These are phyloP conservation scores for Delonix regia DNA, from an alignment of 306 rosid species.

Conservation along the genomic window DNA sequence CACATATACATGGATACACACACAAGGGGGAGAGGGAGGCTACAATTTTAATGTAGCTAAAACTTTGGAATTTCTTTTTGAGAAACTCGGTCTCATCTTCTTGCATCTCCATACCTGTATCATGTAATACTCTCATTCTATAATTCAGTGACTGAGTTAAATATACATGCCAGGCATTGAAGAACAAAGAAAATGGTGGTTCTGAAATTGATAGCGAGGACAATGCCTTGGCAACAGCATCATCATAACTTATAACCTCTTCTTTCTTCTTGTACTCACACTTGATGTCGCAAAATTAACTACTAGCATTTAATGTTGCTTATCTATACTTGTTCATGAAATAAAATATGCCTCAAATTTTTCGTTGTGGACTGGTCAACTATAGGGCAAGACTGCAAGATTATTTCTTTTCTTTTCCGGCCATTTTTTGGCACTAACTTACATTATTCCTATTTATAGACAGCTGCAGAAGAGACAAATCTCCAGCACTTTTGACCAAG, in stretches of 20 bases:
- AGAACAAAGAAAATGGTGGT: conserved; percentile 36
- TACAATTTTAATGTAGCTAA: not conserved
- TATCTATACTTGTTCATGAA: conserved; percentile 3
- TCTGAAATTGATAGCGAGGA: conserved; percentile 36
- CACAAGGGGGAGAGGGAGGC: not conserved
- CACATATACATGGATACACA: not conserved
- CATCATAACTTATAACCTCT: conserved; percentile 37
- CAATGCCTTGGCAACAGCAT: conserved; percentile 27
- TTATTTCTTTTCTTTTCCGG: not conserved
- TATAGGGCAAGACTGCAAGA: not conserved
- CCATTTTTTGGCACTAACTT: not conserved
- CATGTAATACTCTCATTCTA: not conserved
- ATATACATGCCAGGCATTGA: conserved; percentile 42
- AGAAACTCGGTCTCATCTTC: not conserved
- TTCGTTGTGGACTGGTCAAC: not conserved
- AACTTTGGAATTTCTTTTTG: not conserved
- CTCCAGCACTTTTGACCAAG: conserved; percentile 45
- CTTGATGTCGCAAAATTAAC: not conserved
- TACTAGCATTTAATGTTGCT: not conserved
- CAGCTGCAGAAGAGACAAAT: conserved; percentile 54
- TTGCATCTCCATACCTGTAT: not conserved
- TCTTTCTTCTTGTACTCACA: conserved; percentile 7
- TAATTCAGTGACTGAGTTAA: not conserved
- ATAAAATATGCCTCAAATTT: conserved; percentile 8
- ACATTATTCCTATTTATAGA: conserved; percentile 38